Percentiles rank a stretch among this genome's conserved stretches.
These are phyloP conservation scores for Bathelium albidoporum DNA, from an alignment of 495 filamentous ascomycete genomes.

Conservation along the genomic window DNA sequence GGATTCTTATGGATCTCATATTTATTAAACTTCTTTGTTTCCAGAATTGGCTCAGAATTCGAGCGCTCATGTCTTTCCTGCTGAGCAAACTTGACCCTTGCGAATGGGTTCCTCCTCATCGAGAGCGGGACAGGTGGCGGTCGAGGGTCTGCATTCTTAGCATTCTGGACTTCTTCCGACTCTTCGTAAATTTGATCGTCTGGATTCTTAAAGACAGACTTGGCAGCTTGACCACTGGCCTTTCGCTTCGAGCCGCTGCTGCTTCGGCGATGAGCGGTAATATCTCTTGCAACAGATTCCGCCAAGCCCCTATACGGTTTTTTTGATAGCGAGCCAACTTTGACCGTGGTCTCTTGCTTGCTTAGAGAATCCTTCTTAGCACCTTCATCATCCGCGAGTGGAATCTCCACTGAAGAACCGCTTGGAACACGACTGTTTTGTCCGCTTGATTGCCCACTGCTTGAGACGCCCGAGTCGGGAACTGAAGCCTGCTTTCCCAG, in stretches of 20 bases:
- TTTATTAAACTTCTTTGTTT: slow-evolving; percentile 47
- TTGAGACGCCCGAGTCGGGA: background rate
- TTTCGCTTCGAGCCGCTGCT: slow-evolving; percentile 38
- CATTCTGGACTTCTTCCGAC: slow-evolving; percentile 40
- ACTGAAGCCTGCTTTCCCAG: background rate
- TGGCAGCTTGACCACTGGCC: slow-evolving; percentile 41
- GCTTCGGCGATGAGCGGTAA: slow-evolving; percentile 14
- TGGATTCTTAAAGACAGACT: slow-evolving; percentile 41
- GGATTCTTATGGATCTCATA: slow-evolving; percentile 71
- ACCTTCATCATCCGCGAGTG: background rate
- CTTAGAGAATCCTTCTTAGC: background rate
- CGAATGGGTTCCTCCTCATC: slow-evolving; percentile 31
- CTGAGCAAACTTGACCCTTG: slow-evolving; percentile 26
- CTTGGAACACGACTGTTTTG: slow-evolving; percentile 18
- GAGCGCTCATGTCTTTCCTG: slow-evolving; percentile 22
- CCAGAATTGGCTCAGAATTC: slow-evolving; percentile 26
- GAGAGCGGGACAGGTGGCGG: slow-evolving; percentile 14
- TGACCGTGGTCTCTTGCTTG: slow-evolving; percentile 2
- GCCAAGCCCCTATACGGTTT: slow-evolving; percentile 20
- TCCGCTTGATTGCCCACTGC: background rate
- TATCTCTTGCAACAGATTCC: slow-evolving; percentile 19
- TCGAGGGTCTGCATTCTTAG: slow-evolving; percentile 9
- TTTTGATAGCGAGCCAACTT: slow-evolving; percentile 7
- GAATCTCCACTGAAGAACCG: slow-evolving; percentile 19
- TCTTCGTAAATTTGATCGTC: slow-evolving; percentile 88